These are phyloP conservation scores for Trametes punicea DNA, from an alignment of 768 basidiomycete genomes.

Conservation along the genomic window DNA sequence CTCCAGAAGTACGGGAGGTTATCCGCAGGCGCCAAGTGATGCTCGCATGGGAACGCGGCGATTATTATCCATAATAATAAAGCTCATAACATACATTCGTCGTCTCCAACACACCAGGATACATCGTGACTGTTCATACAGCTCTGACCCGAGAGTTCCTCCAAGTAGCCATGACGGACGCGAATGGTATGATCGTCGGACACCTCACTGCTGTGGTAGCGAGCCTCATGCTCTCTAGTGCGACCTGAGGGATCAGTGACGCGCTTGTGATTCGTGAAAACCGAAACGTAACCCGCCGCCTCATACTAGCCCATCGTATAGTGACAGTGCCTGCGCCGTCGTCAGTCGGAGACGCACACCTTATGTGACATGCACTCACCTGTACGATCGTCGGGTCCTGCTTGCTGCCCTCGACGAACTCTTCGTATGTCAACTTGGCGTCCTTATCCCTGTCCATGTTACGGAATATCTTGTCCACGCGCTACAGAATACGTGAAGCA, in stretches of 20 bases:
- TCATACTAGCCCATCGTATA: conserved; percentile 92
- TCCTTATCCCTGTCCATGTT: conserved; percentile 98
- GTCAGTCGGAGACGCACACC: conserved; percentile 12
- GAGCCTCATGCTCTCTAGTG: neutral
- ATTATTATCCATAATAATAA: conserved; percentile 18
- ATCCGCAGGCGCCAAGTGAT: conserved; percentile 4
- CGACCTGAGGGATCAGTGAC: neutral
- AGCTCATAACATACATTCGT: conserved; percentile 15
- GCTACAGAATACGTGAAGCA: conserved; percentile 44
- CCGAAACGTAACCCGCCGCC: conserved; percentile 1
- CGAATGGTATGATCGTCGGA: neutral
- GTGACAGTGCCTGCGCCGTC: conserved; percentile 70
- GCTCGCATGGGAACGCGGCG: neutral
- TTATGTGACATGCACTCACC: conserved; percentile 41
- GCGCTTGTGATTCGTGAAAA: conserved; percentile 8
- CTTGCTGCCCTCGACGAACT: conserved; percentile 98
- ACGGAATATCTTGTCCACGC: conserved; percentile 97
- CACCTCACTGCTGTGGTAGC: neutral
- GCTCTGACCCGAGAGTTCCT: conserved; percentile 12
- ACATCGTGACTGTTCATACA: conserved; percentile 15
- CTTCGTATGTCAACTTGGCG: conserved; percentile 88
- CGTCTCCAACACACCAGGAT: conserved; percentile 7
- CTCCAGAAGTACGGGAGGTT: conserved; percentile 64
- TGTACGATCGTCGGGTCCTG: conserved; percentile 99
- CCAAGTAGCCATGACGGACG: conserved; percentile 5